A percentile compares a stretch with the other conserved stretches of the same genome.
These are phyloP conservation scores for Cordyceps javanica DNA, from an alignment of 2,329 filamentous ascomycete genomes.

Conservation along the genomic window DNA sequence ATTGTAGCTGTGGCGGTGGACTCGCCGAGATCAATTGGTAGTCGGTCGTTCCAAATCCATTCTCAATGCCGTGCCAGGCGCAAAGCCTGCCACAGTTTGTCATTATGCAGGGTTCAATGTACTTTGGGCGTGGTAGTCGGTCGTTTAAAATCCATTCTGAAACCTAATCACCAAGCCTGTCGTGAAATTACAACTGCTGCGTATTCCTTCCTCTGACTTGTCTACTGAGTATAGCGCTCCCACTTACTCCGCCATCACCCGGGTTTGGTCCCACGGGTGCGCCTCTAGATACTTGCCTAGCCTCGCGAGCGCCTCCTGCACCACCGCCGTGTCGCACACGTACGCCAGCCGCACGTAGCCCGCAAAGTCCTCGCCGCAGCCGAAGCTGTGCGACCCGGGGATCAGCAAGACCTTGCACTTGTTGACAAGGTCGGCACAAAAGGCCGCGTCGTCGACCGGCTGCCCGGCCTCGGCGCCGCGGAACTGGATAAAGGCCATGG, in stretches of 20 bases:
- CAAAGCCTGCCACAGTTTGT: no score
- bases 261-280: neutral
- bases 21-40: no score
- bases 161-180: no score
- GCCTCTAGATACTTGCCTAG: slow-evolving; percentile 34
- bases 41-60: no score
- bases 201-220: neutral
- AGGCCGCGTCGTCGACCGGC: slow-evolving; percentile 63
- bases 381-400: slow-evolving; percentile 70
- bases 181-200: no score
- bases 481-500: slow-evolving; percentile 72
- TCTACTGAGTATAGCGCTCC: neutral
- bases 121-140: no score
- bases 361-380: slow-evolving; percentile 55
- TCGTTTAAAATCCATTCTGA: no score
- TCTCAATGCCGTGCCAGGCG: no score
- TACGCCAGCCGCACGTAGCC: slow-evolving; percentile 76
- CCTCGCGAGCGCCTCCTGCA: slow-evolving; percentile 57
- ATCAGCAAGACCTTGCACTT: slow-evolving; percentile 68
- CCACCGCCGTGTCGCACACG: slow-evolving; percentile 62
- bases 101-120: no score
- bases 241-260: neutral
- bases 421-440: slow-evolving; percentile 63
- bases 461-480: slow-evolving; percentile 42
- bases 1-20: no score